Conservation (phyloP, 345 rosid species). For the Arabis alpina region DNA sequence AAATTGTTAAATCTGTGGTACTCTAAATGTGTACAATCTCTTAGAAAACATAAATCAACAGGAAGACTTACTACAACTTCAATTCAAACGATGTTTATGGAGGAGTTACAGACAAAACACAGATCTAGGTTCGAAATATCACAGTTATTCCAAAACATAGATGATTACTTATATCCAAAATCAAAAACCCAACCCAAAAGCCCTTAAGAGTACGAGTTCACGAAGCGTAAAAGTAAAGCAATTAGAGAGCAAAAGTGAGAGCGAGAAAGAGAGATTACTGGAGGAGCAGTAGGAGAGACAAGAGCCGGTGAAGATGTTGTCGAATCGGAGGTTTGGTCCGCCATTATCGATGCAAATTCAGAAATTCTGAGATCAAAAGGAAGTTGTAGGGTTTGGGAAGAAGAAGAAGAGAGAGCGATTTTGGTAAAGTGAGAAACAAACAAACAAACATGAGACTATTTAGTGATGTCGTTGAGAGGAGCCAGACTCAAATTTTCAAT, state of each 20-base stretch:
- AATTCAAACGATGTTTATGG: background rate
- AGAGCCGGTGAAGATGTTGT: conserved; percentile 47
- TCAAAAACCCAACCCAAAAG: no score
- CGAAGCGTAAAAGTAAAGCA: conserved; percentile 13
- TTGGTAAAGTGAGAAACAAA: conserved; percentile 38
- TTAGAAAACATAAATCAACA: background rate
- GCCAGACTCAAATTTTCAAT: conserved; percentile 31
- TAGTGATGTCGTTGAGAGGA: conserved; percentile 33
- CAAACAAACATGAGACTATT: conserved; percentile 28
- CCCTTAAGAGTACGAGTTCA: background rate
- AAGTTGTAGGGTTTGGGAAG: background rate
- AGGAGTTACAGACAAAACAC: conserved; percentile 6
- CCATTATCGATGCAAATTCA: conserved; percentile 46
- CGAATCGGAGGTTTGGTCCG: conserved; percentile 56
- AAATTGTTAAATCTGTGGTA: background rate
- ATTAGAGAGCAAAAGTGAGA: conserved; percentile 11
- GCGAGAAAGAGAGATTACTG: conserved; percentile 37
- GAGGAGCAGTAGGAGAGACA: conserved; percentile 51
- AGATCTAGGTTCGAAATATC: conserved; percentile 32
- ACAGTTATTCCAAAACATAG: background rate
- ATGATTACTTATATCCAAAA: background rate
- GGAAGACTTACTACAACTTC: background rate
- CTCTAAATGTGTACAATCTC: background rate
- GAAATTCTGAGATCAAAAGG: background rate
- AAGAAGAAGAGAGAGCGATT: conserved; percentile 5